These are phyloP conservation scores for Prasinococcaceae sp. DNA, from an alignment of 139 green algal genomes.

Conservation along the genomic window DNA sequence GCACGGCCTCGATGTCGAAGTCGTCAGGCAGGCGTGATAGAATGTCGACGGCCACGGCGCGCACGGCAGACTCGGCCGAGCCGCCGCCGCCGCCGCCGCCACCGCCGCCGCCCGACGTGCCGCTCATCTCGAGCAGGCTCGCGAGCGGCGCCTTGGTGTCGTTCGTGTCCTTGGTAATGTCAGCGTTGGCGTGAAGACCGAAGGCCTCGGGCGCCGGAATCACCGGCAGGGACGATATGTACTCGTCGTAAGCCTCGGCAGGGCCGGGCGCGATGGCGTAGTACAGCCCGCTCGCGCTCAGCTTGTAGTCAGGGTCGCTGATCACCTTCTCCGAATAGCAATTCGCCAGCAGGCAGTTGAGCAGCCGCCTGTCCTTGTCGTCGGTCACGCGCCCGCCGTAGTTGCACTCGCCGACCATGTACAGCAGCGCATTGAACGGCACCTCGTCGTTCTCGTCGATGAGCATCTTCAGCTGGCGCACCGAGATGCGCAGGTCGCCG, in stretches of 20 bases:
- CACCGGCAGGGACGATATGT: conserved; percentile 19
- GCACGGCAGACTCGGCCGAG: conserved; percentile 26
- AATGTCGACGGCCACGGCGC: conserved; percentile 28
- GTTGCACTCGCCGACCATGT: conserved; percentile 31
- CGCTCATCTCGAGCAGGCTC: conserved; percentile 38
- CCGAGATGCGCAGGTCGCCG: conserved; percentile 27
- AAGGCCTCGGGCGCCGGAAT: conserved; percentile 25
- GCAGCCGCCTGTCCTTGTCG: conserved; percentile 30
- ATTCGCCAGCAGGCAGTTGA: conserved; percentile 19
- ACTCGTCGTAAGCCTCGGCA: conserved; percentile 24
- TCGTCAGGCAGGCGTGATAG: conserved; percentile 30
- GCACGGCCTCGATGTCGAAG: conserved; percentile 28
- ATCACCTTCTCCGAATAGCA: too few relatives aligned
- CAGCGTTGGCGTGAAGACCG: conserved; percentile 29
- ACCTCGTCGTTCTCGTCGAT: conserved; percentile 18
- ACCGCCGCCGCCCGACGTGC: conserved; percentile 15
- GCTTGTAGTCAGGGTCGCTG: conserved; percentile 24
- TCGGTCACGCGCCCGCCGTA: conserved; percentile 33
- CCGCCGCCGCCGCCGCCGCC: conserved; percentile 10
- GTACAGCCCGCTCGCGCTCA: conserved; percentile 39
- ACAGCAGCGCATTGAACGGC: conserved; percentile 26
- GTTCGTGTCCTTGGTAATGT: conserved; percentile 35
- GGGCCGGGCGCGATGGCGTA: conserved; percentile 30
- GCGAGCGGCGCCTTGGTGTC: conserved; percentile 44
- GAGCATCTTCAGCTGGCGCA: conserved; percentile 29